Percentiles rank a stretch among this genome's conserved stretches.
These are phyloP conservation scores for Suillus americanus DNA, from an alignment of 768 basidiomycete species.

Conservation along the genomic window DNA sequence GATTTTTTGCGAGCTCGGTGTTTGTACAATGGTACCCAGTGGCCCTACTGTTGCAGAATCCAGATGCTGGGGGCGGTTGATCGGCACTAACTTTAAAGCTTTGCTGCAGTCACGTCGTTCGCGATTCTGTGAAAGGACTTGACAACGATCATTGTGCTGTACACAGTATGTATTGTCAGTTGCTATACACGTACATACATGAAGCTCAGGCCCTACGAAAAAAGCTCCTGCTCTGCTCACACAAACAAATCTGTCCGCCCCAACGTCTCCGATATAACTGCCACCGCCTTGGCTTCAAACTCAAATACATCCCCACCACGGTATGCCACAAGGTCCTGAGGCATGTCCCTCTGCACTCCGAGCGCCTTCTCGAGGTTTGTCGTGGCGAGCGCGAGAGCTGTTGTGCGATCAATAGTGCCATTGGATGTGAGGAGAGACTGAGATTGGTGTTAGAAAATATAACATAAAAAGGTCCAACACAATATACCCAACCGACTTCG, in stretches of 20 bases:
- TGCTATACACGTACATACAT: too few relatives aligned
- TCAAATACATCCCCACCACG: conserved; percentile 35
- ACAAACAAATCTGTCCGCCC: conserved; percentile 20
- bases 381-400: conserved; percentile 37
- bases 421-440: conserved; percentile 41
- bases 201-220: too few relatives aligned
- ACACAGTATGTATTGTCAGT: too few relatives aligned
- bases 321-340: conserved; percentile 40
- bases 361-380: conserved; percentile 45
- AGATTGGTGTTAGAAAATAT: neutral
- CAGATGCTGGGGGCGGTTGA: too few relatives aligned
- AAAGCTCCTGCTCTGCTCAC: neutral
- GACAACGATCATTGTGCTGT: too few relatives aligned
- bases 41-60: too few relatives aligned
- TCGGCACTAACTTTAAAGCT: too few relatives aligned
- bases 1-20: too few relatives aligned
- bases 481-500: conserved; percentile 39
- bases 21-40: too few relatives aligned
- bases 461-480: neutral
- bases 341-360: conserved; percentile 28
- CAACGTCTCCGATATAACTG: conserved; percentile 31
- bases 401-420: conserved; percentile 33
- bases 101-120: too few relatives aligned
- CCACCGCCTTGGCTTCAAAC: conserved; percentile 40
- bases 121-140: too few relatives aligned